Evolutionary conservation across 108 stramenopile genomes (phyloP), one percentile per base, ranked within the genome.

Genomic region (Craspedostauros australis): DNA sequence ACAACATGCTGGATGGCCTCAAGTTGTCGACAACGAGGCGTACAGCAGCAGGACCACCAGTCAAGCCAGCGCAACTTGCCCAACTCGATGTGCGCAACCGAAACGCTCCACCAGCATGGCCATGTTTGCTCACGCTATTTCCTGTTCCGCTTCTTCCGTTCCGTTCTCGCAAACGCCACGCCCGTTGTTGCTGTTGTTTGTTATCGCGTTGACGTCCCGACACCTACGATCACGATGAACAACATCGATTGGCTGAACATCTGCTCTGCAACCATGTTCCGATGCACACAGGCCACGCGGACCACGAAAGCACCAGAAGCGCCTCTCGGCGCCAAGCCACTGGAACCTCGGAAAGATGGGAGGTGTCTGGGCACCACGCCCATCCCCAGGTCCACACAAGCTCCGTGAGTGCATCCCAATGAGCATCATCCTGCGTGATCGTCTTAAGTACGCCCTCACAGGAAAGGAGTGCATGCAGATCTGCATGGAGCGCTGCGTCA

Each of bases 281-380:
- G 26, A 15, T 3, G 42, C 1, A 36, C 41, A 45, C 60, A 91
- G 84, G 95, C 75, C 94, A 65, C 93, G 95, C 64, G 98, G 98
- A 62, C 96, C 96, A 8, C 92, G 95, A 88, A 98, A 98, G 77
- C 98, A 99, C 60, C 76, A 97, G 59, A 99, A 99, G 97, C 95
- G 99, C 52, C 86, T 99, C 75, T 86, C 96, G 94, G 96, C 99
- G 60, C 99, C 99, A 56, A 75, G 72, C 50, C 96, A 98, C 70
- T 99, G 99, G 99, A 96, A 97, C 80, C 86, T 98, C 65, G 95
- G 84, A 62, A 98, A 99, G 82, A 95, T 98, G 95, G 95, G 84
- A 46, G 97, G 99, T 58, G 95, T 97, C 56, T 99, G 86, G 80
- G 97, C 87, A 29, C 93, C 92, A 46, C 80, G 87, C 55, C 93